Conservation (phyloP, 352 stramenopile species). For the Phytophthora pini region DNA sequence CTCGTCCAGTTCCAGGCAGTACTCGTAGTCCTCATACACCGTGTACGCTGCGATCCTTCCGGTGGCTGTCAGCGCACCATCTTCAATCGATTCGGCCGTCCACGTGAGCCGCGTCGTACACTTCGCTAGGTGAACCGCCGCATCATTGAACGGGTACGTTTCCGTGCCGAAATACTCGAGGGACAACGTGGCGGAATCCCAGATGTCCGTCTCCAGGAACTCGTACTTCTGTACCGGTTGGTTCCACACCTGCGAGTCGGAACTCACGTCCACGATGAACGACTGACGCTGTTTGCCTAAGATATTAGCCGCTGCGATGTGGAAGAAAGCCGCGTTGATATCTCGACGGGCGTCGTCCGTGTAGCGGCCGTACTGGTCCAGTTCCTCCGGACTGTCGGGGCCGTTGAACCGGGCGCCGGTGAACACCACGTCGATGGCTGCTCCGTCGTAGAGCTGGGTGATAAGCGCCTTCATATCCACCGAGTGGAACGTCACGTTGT, state of each 20-base stretch:
- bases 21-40: slow-evolving; percentile 45
- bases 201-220: slow-evolving; percentile 35
- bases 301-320: slow-evolving; percentile 57
- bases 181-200: slow-evolving; percentile 32
- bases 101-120: slow-evolving; percentile 52
- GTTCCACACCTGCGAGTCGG: slow-evolving; percentile 60
- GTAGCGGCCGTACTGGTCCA: slow-evolving; percentile 66
- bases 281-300: slow-evolving; percentile 44
- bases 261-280: slow-evolving; percentile 58
- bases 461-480: slow-evolving; percentile 63
- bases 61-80: slow-evolving; percentile 40
- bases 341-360: slow-evolving; percentile 46
- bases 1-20: slow-evolving; percentile 48
- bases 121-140: slow-evolving; percentile 42
- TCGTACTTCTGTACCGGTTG: slow-evolving; percentile 60
- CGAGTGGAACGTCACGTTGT: slow-evolving; percentile 57
- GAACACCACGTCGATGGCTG: slow-evolving; percentile 44
- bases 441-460: slow-evolving; percentile 49
- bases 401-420: slow-evolving; percentile 51
- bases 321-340: slow-evolving; percentile 55
- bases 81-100: slow-evolving; percentile 52
- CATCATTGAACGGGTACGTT: slow-evolving; percentile 63
- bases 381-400: slow-evolving; percentile 19
- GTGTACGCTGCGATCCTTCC: slow-evolving; percentile 40
- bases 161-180: slow-evolving; percentile 41